Percentiles rank a stretch among this genome's conserved stretches.
phyloP scores from a whole-genome alignment of 2,329 filamentous ascomycete species.

The Microsporum audouinii region DNA sequence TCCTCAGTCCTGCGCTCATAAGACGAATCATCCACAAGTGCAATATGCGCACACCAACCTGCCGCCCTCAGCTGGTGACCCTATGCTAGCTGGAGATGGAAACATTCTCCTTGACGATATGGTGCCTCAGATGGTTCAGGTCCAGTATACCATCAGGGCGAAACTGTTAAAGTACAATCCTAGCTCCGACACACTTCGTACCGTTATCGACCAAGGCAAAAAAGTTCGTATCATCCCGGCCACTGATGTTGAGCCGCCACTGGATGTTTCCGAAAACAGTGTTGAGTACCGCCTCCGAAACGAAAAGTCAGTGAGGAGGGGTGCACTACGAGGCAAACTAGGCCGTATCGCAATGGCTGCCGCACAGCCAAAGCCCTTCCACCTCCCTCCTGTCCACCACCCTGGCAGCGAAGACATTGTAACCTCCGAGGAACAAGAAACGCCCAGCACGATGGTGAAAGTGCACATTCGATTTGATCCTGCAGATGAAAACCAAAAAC shows the following conservation, averaged over 20 bases:
- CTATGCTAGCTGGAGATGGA: constrained; percentile 41
- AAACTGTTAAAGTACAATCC: constrained; percentile 31
- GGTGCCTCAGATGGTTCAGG: constrained; percentile 50
- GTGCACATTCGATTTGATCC: constrained; percentile 53
- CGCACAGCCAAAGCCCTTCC: constrained; percentile 46
- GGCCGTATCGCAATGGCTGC: constrained; percentile 49
- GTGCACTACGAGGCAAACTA: constrained; percentile 45
- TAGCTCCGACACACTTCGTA: constrained; percentile 30
- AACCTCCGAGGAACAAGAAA: constrained; percentile 18
- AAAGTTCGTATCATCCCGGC: constrained; percentile 51
- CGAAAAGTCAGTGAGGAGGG: constrained; percentile 51
- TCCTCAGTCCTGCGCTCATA: constrained; percentile 48
- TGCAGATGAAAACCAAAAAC: constrained; percentile 35
- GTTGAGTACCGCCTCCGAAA: constrained; percentile 42
- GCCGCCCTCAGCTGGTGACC: constrained; percentile 52
- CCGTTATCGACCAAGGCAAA: constrained; percentile 41
- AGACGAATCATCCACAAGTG: constrained; percentile 40
- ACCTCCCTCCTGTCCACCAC: constrained; percentile 26
- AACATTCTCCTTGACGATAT: constrained; percentile 47
- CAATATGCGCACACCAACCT: constrained; percentile 46
- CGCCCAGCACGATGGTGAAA: constrained; percentile 44
- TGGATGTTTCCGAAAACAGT: constrained; percentile 38
- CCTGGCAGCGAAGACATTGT: constrained; percentile 21
- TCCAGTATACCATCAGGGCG: constrained; percentile 46
- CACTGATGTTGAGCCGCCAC: constrained; percentile 48